Evolutionary conservation across 164 flowering plant species (phyloP), one percentile per base, ranked within the genome.

Genomic region (Berberis thunbergii): DNA sequence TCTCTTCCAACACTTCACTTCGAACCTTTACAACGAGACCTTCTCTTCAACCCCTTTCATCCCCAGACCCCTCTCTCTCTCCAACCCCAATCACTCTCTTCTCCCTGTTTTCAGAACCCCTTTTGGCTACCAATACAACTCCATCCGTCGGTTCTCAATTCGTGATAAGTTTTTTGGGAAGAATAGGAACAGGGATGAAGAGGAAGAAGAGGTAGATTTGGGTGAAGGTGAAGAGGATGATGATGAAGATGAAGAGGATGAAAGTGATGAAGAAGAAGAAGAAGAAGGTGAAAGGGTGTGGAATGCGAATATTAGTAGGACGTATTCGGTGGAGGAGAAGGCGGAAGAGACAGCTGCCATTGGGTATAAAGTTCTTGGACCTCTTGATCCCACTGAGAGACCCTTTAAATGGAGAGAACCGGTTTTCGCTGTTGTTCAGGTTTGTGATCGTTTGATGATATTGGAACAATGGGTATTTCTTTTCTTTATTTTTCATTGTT

Each of bases 351-450:
- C 96, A 8, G 84, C 81, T n/a, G 89, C 77, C 1, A 89, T 95
- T 61, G 99, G 99, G 60, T 95, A 95, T 66, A 79, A 77, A 64
- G 99, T 91, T 64, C 42, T 89, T 9, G 97, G 96, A 11, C 88
- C 84, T 7, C 81, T 95, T 6, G 77, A 75, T 60, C 69, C 66
- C 0, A 68, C 79, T 0, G 97, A 91, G n/a, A 73, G 79, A 12
- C 79, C 80, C 13, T 86, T 87, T 64, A 89, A 83, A 67, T 70
- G 73, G 0, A 82, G 86, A 63, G 92, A 95, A 73, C 88, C 97
- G 0, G 88, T 80, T 68, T 95, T 89, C 45, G 97, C 99, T 44
- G 93, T 95, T 61, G 79, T 94, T 64, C 96, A 91, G 96, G 98
- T 94, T 44, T 12, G 7, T 44, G 46, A 59, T 44, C 26, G 26